Conservation (phyloP, 2,329 filamentous ascomycete genomes). For the Biscogniauxia marginata region DNA sequence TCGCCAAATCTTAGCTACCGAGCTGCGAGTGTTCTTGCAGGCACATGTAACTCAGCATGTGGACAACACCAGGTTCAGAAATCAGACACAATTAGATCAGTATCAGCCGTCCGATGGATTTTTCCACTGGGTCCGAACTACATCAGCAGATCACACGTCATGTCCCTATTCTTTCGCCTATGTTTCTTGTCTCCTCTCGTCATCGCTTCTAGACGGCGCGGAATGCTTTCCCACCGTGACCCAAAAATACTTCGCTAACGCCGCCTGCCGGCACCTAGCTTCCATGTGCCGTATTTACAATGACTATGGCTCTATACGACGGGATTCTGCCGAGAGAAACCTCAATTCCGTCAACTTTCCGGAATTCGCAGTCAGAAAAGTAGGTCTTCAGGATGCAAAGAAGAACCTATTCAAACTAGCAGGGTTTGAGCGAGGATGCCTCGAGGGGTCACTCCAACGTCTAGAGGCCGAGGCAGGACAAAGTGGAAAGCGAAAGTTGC, state of each 20-base stretch:
- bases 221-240: slow-evolving; percentile 16
- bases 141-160: slow-evolving; percentile 19
- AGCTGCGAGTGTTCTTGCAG: slow-evolving; percentile 11
- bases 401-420: too few species aligned
- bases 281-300: slow-evolving; percentile 35
- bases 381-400: too few species aligned
- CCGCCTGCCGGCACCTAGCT: slow-evolving; percentile 21
- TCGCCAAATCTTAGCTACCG: slow-evolving; percentile 1
- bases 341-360: slow-evolving; percentile 35
- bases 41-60: slow-evolving; percentile 13
- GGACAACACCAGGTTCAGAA: slow-evolving; percentile 9
- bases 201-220: slow-evolving; percentile 8
- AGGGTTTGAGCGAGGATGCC: too few species aligned
- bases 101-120: too few species aligned
- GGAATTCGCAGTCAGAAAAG: too few species aligned
- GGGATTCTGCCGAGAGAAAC: slow-evolving; percentile 31
- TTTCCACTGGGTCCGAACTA: slow-evolving; percentile 16
- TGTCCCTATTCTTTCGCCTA: slow-evolving; percentile 12
- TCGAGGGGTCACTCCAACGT: too few species aligned
- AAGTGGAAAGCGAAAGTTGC: too few species aligned
- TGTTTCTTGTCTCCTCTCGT: slow-evolving; percentile 6
- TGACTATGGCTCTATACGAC: slow-evolving; percentile 32
- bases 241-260: slow-evolving; percentile 18
- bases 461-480: too few species aligned
- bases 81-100: background rate